A percentile compares a stretch with the other conserved stretches of the same genome.
Evolutionary conservation across 805 yeast genomes (phyloP).

Genomic region (Pichia exigua): DNA sequence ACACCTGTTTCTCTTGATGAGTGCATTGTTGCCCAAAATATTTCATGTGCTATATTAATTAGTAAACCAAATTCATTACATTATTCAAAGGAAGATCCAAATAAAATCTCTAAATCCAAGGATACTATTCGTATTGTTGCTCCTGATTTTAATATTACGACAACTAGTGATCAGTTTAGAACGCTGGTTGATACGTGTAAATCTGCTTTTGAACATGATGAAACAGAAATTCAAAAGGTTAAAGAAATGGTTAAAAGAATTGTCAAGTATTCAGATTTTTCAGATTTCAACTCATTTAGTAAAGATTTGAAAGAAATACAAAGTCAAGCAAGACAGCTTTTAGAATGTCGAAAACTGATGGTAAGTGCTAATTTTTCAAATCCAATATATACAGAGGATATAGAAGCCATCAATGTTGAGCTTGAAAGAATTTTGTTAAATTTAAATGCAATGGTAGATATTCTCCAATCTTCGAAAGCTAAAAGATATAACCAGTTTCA

Average conservation of each 20-base stretch:
- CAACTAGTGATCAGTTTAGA: conserved; percentile 50
- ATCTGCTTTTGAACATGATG: conserved; percentile 33
- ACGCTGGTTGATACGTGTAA: conserved; percentile 42
- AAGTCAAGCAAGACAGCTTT: conserved; percentile 16
- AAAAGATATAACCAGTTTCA: conserved; percentile 27
- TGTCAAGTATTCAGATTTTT: conserved; percentile 22
- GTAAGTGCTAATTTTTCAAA: conserved; percentile 5
- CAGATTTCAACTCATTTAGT: conserved; percentile 18
- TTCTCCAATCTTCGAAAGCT: conserved; percentile 24
- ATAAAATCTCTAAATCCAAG: conserved; percentile 5
- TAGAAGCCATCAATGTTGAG: conserved; percentile 19
- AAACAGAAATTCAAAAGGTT: conserved; percentile 32
- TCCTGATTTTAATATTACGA: conserved; percentile 44
- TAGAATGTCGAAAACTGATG: conserved; percentile 18
- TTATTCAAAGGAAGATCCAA: conserved; percentile 26
- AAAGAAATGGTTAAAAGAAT: conserved; percentile 30
- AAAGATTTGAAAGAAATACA: conserved; percentile 17
- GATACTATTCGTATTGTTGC: conserved; percentile 22
- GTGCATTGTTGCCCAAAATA: conserved; percentile 41
- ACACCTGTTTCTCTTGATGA: conserved; percentile 36
- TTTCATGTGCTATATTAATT: conserved; percentile 43
- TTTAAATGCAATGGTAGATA: conserved; percentile 21
- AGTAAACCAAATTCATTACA: conserved; percentile 47
- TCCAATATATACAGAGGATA: conserved; percentile 5
- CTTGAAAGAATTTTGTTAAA: conserved; percentile 21